A percentile compares a stretch with the other conserved stretches of the same genome.
These are phyloP conservation scores for Silene noctiflora DNA, from an alignment of 179 eudicot species.

Conservation along the genomic window DNA sequence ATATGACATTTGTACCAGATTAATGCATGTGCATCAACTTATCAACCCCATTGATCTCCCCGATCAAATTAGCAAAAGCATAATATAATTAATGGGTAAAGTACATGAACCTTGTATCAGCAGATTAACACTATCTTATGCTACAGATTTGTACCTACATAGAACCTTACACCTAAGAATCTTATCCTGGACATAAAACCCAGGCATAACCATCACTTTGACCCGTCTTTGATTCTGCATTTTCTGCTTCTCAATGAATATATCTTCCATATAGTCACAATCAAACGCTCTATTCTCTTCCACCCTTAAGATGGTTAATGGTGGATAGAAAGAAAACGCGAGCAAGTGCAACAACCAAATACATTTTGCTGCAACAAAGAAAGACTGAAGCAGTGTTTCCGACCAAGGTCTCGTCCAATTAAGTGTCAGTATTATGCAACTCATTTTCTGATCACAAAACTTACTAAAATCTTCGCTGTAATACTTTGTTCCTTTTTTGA, in stretches of 20 bases:
- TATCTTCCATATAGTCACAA: slow-evolving; percentile 79
- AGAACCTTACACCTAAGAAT: slow-evolving; percentile 88
- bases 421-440: slow-evolving; percentile 52
- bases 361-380: slow-evolving; percentile 92
- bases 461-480: slow-evolving; percentile 87
- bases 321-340: slow-evolving; percentile 76
- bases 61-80: slow-evolving; percentile 12
- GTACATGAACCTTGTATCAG: neutral
- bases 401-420: slow-evolving; percentile 90
- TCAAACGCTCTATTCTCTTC: slow-evolving; percentile 70
- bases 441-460: slow-evolving; percentile 95
- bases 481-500: slow-evolving; percentile 79
- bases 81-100: slow-evolving; percentile 1
- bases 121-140: slow-evolving; percentile 21
- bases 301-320: slow-evolving; percentile 68
- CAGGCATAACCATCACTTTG: slow-evolving; percentile 95
- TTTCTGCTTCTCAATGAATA: slow-evolving; percentile 61
- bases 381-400: slow-evolving; percentile 82
- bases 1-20: too few relatives aligned
- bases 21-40: too few relatives aligned
- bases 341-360: slow-evolving; percentile 92
- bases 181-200: slow-evolving; percentile 85
- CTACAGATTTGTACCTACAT: slow-evolving; percentile 72
- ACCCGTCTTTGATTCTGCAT: slow-evolving; percentile 51
- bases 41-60: slow-evolving; percentile 11